Base-by-base conservation (phyloP, 192 early-diverging fungal genomes). In the Coemansia sp. region DNA sequence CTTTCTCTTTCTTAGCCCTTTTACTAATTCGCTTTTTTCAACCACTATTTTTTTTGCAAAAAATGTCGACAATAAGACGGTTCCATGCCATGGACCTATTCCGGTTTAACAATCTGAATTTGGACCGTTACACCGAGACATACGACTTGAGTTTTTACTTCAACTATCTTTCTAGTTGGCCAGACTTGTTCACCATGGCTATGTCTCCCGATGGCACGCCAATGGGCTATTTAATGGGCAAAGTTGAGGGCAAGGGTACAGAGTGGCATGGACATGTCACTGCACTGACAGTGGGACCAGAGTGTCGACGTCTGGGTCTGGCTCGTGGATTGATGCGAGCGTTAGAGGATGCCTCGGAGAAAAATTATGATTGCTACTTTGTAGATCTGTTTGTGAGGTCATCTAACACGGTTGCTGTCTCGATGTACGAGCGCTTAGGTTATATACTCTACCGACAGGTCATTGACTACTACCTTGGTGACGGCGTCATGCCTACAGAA, bases 241-340 rank as follows among this genome's bases (percentile, higher is more conserved):
- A 99, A 70, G 93, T 93, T 11, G 97, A 99, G 72, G 97, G 95
- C 57, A 83, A 76, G 1, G 87, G 85, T 32, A 88, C 89, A 61
- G 85, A 92, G 27, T 97, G 95, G 95, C 97, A 99, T 71, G 97
- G 97, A 6, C 97, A 99, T 69, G 97, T 99, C 29, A 97, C 97
- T 2, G 97, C 97, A 8, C 85, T 99, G 32, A 97, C 97, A 5
- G 97, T 99, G 0, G 93, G 92, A 0, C 95, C 97, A 19, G 95
- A 97, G 71, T 97, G 91, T 70, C 90, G 97, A 36, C 87, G 95
- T 11, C 76, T 97, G 66, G 94, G 95, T 5, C 86, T 99, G 0
- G 97, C 93, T 5, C 85, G 90, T 51, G 85, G 88, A 10, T 87
- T 99, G 73, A 97, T 99, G 95, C 74, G 85, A 19, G 78, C 93